phyloP scores from a whole-genome alignment of 2,329 filamentous ascomycete genomes.

The Botrytis cinerea region DNA sequence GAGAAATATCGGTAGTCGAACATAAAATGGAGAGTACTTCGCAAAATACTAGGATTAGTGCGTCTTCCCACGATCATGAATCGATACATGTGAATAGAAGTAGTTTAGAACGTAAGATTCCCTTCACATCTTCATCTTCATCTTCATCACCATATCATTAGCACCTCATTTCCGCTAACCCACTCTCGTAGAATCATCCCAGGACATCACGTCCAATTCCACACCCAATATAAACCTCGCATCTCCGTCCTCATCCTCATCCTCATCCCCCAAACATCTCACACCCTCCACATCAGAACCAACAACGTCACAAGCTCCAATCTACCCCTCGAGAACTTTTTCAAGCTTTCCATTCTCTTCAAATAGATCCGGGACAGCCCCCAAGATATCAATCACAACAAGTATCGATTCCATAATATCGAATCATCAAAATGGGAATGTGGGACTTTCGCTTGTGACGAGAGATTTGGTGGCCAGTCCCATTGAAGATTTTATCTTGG shows the following conservation, averaged over 20 bases:
- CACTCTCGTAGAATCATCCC: not conserved
- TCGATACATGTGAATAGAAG: too few species aligned
- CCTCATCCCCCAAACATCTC: not conserved
- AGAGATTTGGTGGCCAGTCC: not conserved
- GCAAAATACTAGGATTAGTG: not conserved
- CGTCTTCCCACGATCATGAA: not conserved
- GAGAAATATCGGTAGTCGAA: not conserved
- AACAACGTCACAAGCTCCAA: not conserved
- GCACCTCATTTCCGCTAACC: not conserved
- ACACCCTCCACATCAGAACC: not conserved
- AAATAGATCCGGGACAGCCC: not conserved
- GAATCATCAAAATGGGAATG: not conserved
- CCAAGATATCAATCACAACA: not conserved
- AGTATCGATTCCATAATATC: not conserved
- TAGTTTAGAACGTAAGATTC: not conserved
- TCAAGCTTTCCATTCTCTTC: not conserved
- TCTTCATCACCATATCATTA: not conserved
- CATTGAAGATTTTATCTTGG: not conserved
- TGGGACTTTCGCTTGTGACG: not conserved
- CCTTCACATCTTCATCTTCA: not conserved
- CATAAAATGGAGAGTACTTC: not conserved
- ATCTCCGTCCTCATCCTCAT: not conserved
- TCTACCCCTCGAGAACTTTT: not conserved
- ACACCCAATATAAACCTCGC: accelerated
- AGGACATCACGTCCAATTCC: not conserved